Evolutionary conservation across 2,329 filamentous ascomycete species (phyloP), one percentile per base, ranked within the genome.

Genomic region (Ceratocystis destructans): DNA sequence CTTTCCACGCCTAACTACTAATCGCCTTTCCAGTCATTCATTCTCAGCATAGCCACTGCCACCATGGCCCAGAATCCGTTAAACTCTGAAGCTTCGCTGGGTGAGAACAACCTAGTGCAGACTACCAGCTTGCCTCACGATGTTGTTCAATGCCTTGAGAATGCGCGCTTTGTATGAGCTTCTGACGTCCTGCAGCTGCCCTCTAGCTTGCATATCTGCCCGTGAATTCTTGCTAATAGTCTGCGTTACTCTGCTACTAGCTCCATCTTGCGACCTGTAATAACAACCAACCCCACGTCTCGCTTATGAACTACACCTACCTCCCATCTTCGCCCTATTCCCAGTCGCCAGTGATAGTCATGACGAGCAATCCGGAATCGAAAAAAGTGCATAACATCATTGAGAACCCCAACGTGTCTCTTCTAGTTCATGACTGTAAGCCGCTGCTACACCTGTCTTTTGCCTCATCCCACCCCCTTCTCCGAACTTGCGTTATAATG

Each of bases 241-340:
- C 25, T 37, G 61, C 44, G 53, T 4, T 59, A 31, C 28, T 31
- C 10, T 59, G 71, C 72, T 53, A 25, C 3, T 25, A 96, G 91
- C 90, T 99, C 71, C 94, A 99, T 76, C 87, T 99, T 64, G 92
- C 94, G 71, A 99, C 94, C 66, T 95, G 89, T 75, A 85, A 85
- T 71, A 82, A 88, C 71, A 88, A 94, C 72, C 80, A 86, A 69
- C 94, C 94, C 8, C 90, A 97, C 75, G 90, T 97, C 70, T 95
- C 91, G 46, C 85, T 99, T 70, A 99, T 99, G 94, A 96, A 96
- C 80, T 97, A 97, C 79, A 97, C 94, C 73, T 97, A 96, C 77
- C 87, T 99, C 25, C 88, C 91, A 48, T 85, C 82, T 5, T 89
- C 88, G 17, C 86, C 85, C 48, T 87, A 85, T 75, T 82, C 83